A percentile compares a stretch with the other conserved stretches of the same genome.
Evolutionary conservation across 225 moss, liverwort and hornwort species (phyloP).

Genomic region (Ulota crispa): DNA sequence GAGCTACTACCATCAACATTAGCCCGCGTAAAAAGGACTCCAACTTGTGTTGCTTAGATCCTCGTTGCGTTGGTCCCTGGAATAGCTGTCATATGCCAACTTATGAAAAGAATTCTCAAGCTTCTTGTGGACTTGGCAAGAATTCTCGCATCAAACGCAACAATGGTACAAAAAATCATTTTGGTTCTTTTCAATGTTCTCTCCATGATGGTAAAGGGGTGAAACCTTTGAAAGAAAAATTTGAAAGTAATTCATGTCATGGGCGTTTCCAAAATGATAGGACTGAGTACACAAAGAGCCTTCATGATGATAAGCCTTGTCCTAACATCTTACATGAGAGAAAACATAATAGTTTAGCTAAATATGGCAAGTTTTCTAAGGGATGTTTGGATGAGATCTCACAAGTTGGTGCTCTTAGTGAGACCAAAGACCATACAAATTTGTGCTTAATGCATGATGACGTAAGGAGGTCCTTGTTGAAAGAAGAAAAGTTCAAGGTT

Average conservation of each 20-base stretch:
- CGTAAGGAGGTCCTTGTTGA: conserved; percentile 6
- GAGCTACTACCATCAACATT: conserved; percentile 4
- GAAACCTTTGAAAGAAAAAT: conserved; percentile 7
- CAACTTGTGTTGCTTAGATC: conserved; percentile 30
- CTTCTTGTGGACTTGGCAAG: conserved; percentile 19
- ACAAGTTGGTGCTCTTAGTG: conserved; percentile 1
- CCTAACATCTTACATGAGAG: conserved; percentile 16
- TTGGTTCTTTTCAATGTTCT: conserved; percentile 20
- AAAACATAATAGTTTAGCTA: conserved; percentile 11
- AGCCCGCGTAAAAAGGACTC: not conserved
- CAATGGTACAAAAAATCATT: conserved; percentile 32
- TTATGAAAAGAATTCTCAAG: conserved; percentile 26
- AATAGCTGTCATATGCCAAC: conserved; percentile 39
- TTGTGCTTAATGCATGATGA: conserved; percentile 24
- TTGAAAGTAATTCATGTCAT: conserved; percentile 17
- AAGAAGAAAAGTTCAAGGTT: conserved; percentile 24
- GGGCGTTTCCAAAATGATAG: conserved; percentile 5
- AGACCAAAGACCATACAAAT: conserved; percentile 16
- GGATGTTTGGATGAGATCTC: conserved; percentile 10
- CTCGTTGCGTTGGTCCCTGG: conserved; percentile 24
- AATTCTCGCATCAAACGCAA: conserved; percentile 23
- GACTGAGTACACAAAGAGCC: not conserved
- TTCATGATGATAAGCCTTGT: conserved; percentile 14
- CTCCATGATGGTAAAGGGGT: conserved; percentile 14
- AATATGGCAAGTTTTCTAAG: not conserved